Conservation (phyloP, 2,329 filamentous ascomycete species). For the Aspergillus tamarii region DNA sequence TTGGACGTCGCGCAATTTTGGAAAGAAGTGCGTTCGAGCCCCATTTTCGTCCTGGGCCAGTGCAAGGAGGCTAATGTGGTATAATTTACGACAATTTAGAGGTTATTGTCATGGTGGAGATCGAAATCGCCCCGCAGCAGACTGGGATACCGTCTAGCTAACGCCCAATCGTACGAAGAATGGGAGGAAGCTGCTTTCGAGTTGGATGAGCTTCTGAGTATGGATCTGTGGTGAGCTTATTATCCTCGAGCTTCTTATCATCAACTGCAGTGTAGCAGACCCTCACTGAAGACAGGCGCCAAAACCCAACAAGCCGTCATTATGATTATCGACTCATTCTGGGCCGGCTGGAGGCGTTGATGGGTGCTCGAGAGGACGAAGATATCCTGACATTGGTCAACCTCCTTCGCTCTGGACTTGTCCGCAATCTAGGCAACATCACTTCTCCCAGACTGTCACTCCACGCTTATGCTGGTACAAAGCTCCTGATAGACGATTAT, state of each 20-base stretch:
- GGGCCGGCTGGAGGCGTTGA: constrained; percentile 72
- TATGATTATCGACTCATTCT: constrained; percentile 88
- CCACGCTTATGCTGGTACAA: constrained; percentile 83
- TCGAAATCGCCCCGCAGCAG: constrained; percentile 66
- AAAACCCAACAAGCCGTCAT: constrained; percentile 75
- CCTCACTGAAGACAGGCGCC: constrained; percentile 64
- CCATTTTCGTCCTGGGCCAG: background rate
- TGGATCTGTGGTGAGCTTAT: constrained; percentile 71
- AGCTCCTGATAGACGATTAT: constrained; percentile 88
- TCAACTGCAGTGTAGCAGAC: background rate
- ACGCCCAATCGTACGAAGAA: constrained; percentile 75
- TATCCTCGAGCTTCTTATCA: background rate
- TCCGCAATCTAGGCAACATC: constrained; percentile 91
- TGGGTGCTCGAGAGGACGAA: constrained; percentile 68
- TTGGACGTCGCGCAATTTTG: constrained; percentile 66
- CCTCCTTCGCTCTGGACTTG: constrained; percentile 72
- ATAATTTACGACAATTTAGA: constrained; percentile 51
- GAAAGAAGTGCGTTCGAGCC: constrained; percentile 55
- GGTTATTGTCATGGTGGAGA: constrained; percentile 68
- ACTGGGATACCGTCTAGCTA: constrained; percentile 67
- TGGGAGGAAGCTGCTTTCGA: constrained; percentile 84
- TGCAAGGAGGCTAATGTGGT: background rate
- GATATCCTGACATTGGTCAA: constrained; percentile 77
- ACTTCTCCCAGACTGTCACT: constrained; percentile 81
- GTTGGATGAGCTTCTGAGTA: constrained; percentile 78